phyloP scores from a whole-genome alignment of 768 basidiomycete genomes.

The Xerocomus spinulosus region DNA sequence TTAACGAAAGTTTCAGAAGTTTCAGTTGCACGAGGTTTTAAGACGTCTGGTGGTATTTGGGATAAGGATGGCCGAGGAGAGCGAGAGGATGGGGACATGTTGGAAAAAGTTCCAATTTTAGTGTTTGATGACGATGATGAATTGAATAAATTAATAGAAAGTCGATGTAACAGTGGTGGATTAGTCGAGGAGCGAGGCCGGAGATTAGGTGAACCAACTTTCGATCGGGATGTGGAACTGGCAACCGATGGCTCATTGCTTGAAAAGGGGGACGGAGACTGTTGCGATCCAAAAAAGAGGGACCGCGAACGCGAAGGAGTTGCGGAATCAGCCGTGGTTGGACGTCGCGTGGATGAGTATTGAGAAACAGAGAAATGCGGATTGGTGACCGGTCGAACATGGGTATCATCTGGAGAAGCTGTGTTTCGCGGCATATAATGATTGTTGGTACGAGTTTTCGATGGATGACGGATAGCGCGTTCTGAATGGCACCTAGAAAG shows the following conservation, averaged over 20 bases:
- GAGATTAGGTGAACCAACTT: conserved; percentile 26
- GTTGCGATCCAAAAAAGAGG: conserved; percentile 26
- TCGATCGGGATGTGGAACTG: conserved; percentile 11
- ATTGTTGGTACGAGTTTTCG: conserved; percentile 4
- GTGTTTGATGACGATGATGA: conserved; percentile 36
- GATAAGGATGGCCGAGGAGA: conserved; percentile 45
- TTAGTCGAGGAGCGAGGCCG: conserved; percentile 54
- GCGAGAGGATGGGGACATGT: conserved; percentile 28
- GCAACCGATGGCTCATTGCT: background rate
- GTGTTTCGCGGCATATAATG: conserved; percentile 13
- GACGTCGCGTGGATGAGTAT: conserved; percentile 28
- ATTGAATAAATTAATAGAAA: conserved; percentile 63
- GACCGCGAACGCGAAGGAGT: conserved; percentile 29
- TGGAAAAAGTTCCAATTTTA: conserved; percentile 13
- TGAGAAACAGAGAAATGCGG: conserved; percentile 12
- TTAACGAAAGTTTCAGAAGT: conserved; percentile 65
- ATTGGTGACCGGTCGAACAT: conserved; percentile 17
- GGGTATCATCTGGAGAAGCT: conserved; percentile 3
- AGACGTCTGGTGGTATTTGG: conserved; percentile 41
- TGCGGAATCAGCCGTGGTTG: conserved; percentile 40
- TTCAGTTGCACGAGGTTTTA: conserved; percentile 59
- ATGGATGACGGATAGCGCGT: conserved; percentile 13
- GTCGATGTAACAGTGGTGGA: conserved; percentile 63
- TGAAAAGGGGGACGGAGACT: conserved; percentile 12
- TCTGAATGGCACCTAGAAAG: conserved; percentile 47